A percentile compares a stretch with the other conserved stretches of the same genome.
These are phyloP conservation scores for Candida boidinii DNA, from an alignment of 805 yeast genomes.

Conservation along the genomic window DNA sequence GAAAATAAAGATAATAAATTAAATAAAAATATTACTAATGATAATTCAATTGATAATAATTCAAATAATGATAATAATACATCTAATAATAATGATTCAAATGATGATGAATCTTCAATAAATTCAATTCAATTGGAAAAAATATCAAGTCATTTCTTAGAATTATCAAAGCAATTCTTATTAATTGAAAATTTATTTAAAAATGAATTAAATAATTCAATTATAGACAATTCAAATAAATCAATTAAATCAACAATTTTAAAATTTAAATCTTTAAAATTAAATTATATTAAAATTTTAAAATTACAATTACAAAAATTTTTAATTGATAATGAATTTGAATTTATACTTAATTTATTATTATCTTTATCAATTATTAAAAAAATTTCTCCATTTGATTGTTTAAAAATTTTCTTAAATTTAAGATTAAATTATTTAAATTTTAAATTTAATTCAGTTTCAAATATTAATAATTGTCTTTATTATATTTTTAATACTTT, in stretches of 20 bases:
- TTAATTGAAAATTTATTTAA: conserved; percentile 15
- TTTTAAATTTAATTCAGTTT: conserved; percentile 3
- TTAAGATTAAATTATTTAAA: conserved; percentile 10
- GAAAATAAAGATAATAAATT: conserved; percentile 3
- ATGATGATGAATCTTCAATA: conserved; percentile 2
- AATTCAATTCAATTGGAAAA: conserved; percentile 6
- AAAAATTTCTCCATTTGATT: conserved; percentile 9
- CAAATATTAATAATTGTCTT: conserved; percentile 14
- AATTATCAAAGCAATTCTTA: conserved; percentile 17
- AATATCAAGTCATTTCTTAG: conserved; percentile 11
- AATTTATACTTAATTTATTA: conserved; percentile 16
- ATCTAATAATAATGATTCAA: background rate
- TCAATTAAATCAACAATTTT: background rate
- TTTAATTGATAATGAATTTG: conserved; percentile 21
- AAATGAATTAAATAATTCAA: conserved; percentile 9
- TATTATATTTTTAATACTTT: conserved; percentile 22
- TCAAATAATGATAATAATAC: conserved; percentile 1
- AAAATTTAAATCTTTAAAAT: conserved; percentile 12
- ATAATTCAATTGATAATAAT: conserved; percentile 4
- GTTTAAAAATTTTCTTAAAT: conserved; percentile 16
- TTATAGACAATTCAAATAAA: conserved; percentile 3
- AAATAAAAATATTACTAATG: conserved; percentile 1
- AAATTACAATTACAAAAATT: conserved; percentile 11
- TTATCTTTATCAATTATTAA: conserved; percentile 16
- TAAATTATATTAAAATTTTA: conserved; percentile 11